phyloP scores from a whole-genome alignment of 2,329 filamentous ascomycete genomes.

The Ophiostoma tasmaniense region DNA sequence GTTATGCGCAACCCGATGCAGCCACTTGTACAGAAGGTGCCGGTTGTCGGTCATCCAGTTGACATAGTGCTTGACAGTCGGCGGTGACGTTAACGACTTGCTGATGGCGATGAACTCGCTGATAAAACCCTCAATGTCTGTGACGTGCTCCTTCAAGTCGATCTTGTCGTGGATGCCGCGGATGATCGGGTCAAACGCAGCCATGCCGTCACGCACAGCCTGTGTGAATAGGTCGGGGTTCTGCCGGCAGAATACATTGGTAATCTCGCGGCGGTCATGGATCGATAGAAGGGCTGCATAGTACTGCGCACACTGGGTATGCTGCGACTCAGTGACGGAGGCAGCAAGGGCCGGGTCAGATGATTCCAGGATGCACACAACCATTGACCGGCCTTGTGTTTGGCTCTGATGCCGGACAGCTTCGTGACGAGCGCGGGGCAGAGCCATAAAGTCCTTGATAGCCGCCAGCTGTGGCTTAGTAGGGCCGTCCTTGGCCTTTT shows the following conservation, averaged over 20 bases:
- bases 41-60: conserved; percentile 56
- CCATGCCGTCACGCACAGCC: conserved; percentile 54
- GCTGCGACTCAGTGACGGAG: conserved; percentile 50
- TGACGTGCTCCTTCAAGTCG: conserved; percentile 61
- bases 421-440: conserved; percentile 48
- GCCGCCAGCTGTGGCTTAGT: conserved; percentile 53
- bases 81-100: conserved; percentile 31
- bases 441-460: conserved; percentile 50
- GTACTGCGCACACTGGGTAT: conserved; percentile 59
- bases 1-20: conserved; percentile 60
- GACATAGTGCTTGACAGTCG: conserved; percentile 66
- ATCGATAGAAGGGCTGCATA: conserved; percentile 62
- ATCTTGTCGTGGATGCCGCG: conserved; percentile 61
- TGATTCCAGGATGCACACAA: conserved; percentile 54
- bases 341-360: conserved; percentile 38
- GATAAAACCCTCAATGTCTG: conserved; percentile 59
- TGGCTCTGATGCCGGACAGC: conserved; percentile 47
- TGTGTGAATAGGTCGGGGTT: conserved; percentile 66
- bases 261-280: conserved; percentile 64
- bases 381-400: conserved; percentile 47
- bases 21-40: conserved; percentile 55
- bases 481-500: conserved; percentile 50
- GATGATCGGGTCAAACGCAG: conserved; percentile 67
- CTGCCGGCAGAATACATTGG: conserved; percentile 55
- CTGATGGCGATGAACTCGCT: conserved; percentile 59